A percentile compares a stretch with the other conserved stretches of the same genome.
phyloP scores from a whole-genome alignment of 441 rosid genomes.

The Euphorbia schlechtendalii region DNA sequence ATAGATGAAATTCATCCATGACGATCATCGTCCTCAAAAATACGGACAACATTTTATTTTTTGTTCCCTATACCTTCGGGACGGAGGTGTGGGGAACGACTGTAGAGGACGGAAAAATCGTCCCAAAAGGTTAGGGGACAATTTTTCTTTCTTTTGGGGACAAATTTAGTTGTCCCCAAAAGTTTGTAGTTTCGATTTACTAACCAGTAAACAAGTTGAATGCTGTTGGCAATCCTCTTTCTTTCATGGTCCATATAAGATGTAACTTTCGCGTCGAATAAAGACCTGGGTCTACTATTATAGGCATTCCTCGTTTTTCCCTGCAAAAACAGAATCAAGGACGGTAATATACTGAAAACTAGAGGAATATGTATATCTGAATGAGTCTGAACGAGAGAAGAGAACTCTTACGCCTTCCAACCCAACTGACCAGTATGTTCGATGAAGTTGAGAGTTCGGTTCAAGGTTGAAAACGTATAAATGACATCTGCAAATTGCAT shows the following conservation, averaged over 20 bases:
- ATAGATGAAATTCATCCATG: too few species aligned
- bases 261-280: conserved; percentile 60
- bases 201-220: conserved; percentile 84
- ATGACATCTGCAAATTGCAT: conserved; percentile 67
- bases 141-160: too few species aligned
- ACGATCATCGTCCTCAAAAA: too few species aligned
- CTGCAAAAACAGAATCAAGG: conserved; percentile 37
- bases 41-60: too few species aligned
- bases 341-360: conserved; percentile 20
- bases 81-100: too few species aligned
- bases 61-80: too few species aligned
- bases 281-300: conserved; percentile 92
- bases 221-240: conserved; percentile 72
- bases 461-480: conserved; percentile 52
- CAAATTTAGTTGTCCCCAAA: too few species aligned
- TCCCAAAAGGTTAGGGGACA: too few species aligned
- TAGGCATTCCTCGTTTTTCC: conserved; percentile 87
- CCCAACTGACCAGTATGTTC: conserved; percentile 82
- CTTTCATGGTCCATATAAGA: conserved; percentile 63
- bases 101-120: too few species aligned
- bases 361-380: conserved; percentile 9
- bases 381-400: too few species aligned
- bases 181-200: too few species aligned
- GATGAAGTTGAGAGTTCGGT: conserved; percentile 73
- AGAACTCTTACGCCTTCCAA: conserved; percentile 91